Evolutionary conservation across 2,329 filamentous ascomycete genomes (phyloP).

Genomic region (Balansia obtecta): DNA sequence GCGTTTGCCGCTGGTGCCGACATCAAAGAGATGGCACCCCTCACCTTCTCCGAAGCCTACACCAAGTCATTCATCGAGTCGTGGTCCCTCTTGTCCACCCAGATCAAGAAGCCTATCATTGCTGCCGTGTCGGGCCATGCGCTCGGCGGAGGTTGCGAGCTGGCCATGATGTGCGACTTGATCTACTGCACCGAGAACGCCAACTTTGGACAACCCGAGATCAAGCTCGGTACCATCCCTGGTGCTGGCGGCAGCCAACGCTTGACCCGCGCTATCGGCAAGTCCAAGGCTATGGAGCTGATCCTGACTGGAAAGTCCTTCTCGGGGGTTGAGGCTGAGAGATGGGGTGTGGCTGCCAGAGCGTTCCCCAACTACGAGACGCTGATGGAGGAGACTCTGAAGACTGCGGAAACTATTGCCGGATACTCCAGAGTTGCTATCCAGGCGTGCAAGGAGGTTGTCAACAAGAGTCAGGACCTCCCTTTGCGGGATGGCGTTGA

Average conservation of each 20-base stretch:
- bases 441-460: slow-evolving; percentile 89
- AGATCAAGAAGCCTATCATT: slow-evolving; percentile 87
- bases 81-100: slow-evolving; percentile 77
- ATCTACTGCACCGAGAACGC: slow-evolving; percentile 78
- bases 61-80: slow-evolving; percentile 85
- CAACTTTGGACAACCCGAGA: slow-evolving; percentile 93
- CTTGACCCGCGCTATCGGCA: slow-evolving; percentile 69
- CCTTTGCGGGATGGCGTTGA: slow-evolving; percentile 82
- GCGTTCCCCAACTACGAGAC: slow-evolving; percentile 70
- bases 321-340: slow-evolving; percentile 68
- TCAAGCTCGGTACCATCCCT: slow-evolving; percentile 87
- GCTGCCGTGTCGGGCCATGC: slow-evolving; percentile 91
- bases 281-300: slow-evolving; percentile 82
- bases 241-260: slow-evolving; percentile 87
- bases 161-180: slow-evolving; percentile 95
- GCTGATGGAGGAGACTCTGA: slow-evolving; percentile 67
- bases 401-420: slow-evolving; percentile 83
- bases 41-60: slow-evolving; percentile 83
- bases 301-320: slow-evolving; percentile 81
- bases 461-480: slow-evolving; percentile 96
- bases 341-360: slow-evolving; percentile 82
- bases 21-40: slow-evolving; percentile 96
- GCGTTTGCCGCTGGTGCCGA: slow-evolving; percentile 94
- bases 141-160: slow-evolving; percentile 87
- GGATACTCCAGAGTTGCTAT: slow-evolving; percentile 77